Evolutionary conservation across 192 early-diverging fungal genomes (phyloP), one percentile per base, ranked within the genome.

Genomic region (Spinellus fusiger): DNA sequence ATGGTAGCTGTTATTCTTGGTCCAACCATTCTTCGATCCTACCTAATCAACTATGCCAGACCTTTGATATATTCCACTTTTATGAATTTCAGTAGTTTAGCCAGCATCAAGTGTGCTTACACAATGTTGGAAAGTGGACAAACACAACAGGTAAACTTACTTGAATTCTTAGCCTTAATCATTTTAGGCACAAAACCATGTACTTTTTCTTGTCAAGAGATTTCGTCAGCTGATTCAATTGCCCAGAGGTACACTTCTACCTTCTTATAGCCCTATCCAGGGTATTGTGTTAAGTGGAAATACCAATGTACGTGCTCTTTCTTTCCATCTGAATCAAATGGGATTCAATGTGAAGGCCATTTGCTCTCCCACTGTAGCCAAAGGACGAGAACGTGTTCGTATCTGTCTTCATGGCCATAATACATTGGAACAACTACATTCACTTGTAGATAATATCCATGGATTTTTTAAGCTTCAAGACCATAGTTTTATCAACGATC

Each of bases 341-440:
- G 77, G 86, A 0, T 82, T 86, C 25, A 89, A 84, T 69, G 89
- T 91, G 12, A 80, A 86, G 20, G 85, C 91, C 0, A 92, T 93
- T 40, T 70, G 85, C 2, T 88, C 83, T 4, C 91, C 91, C 4
- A 92, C 89, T 7, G 91, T 93, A 0, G 85, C 89, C 1, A 77
- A 74, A 40, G 91, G 91, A 0, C 75, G 77, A 29, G 91, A 93
- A 59, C 80, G 91, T 4, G 76, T 93, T n/a, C 75, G 91, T 3
- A 86, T 93, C n/a, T 93, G 91, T 66, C 53, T 93, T 15, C 91
- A 93, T 73, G 78, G 78, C 10, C 77, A 91, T 54, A 93, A 93
- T 60, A 87, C 89, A 0, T 20, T 57, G 1, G 73, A 76, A 1
- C 80, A 93, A 57, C 77, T 93, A 5, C 54, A 73, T 51, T n/a